Base-by-base conservation (phyloP, 805 yeast genomes). In the Candida khao-thaluensis region DNA sequence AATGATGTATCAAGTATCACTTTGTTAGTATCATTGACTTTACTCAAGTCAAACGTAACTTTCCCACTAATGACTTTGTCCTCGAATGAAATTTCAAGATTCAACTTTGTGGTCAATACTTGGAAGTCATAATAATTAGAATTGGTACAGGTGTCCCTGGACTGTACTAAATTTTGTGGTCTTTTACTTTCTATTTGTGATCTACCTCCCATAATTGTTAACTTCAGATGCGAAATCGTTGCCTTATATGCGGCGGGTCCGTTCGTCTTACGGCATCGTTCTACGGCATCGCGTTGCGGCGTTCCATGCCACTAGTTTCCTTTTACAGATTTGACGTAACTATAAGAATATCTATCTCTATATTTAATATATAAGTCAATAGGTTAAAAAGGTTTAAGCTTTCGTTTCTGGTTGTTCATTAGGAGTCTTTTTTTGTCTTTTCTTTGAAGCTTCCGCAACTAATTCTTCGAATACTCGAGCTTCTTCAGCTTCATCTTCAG, bases 391-490 rank as follows among this genome's bases (percentile, higher is more conserved):
- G n/a, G n/a, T n/a, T n/a, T n/a, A n/a, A n/a, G n/a, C n/a, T n/a
- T n/a, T n/a, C n/a, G n/a, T n/a, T 22, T 22, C 24, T 8, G 24
- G 24, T n/a, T n/a, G 40, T n/a, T 24, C 29, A 4, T 28, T 15
- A 9, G 21, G 17, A 6, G 21, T 52, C 50, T 56, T 61, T 60
- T 62, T 64, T 36, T 60, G 60, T 48, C 73, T 53, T 52, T 67
- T 68, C 54, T 67, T 61, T 17, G 68, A 58, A 4, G 75, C 70
- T 45, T 69, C 73, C 4, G 73, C 73, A 14, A 80, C 82, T 38
- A 82, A 62, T 45, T 82, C 85, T 61, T 85, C 95, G 53, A 85
- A 85, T 7, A 85, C 72, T 47, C 84, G 77, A 2, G 87, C 87
- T 49, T 84, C 93, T 52, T 78, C 85, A 41, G 77, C 87, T 53